A percentile compares a stretch with the other conserved stretches of the same genome.
phyloP scores from a whole-genome alignment of 371 early-diverging fungal species.

The Zopfochytrium polystomum region DNA sequence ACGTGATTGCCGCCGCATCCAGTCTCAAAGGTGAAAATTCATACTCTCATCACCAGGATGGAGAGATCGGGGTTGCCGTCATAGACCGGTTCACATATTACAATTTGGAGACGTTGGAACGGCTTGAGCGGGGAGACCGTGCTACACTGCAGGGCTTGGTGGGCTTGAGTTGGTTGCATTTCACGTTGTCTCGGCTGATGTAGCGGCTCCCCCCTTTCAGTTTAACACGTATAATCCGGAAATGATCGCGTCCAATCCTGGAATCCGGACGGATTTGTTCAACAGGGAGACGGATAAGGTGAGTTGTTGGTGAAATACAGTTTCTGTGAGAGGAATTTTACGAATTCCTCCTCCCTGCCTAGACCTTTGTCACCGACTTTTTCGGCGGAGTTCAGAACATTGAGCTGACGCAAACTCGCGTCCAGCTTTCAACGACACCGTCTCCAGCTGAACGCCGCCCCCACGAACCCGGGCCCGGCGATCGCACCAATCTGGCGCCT shows the following conservation, averaged over 20 bases:
- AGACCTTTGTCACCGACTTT: slow-evolving; percentile 87
- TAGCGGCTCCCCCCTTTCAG: slow-evolving; percentile 35
- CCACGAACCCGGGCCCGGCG: too few relatives aligned
- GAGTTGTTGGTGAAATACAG: slow-evolving; percentile 23
- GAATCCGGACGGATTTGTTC: slow-evolving; percentile 79
- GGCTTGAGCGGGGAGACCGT: slow-evolving; percentile 72
- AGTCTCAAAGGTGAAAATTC: slow-evolving; percentile 83
- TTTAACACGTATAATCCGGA: slow-evolving; percentile 73
- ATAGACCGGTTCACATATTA: slow-evolving; percentile 96
- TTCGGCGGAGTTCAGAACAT: slow-evolving; percentile 90
- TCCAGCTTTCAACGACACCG: too few relatives aligned
- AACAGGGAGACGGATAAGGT: slow-evolving; percentile 53
- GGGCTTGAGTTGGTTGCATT: slow-evolving; percentile 14
- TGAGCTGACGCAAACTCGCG: slow-evolving; percentile 59
- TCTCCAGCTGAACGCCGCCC: too few relatives aligned
- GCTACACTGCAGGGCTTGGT: slow-evolving; percentile 73
- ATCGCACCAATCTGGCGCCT: too few relatives aligned
- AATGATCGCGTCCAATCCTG: slow-evolving; percentile 74
- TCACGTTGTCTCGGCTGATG: neutral
- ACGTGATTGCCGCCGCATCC: slow-evolving; percentile 87
- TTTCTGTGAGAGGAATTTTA: neutral
- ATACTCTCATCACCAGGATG: slow-evolving; percentile 91
- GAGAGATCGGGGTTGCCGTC: slow-evolving; percentile 91
- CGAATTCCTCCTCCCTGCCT: slow-evolving; percentile 6
- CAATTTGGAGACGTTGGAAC: slow-evolving; percentile 84